Percentiles rank a stretch among this genome's conserved stretches.
Evolutionary conservation across 768 basidiomycete species (phyloP).

Genomic region (Tricholoma terreum): DNA sequence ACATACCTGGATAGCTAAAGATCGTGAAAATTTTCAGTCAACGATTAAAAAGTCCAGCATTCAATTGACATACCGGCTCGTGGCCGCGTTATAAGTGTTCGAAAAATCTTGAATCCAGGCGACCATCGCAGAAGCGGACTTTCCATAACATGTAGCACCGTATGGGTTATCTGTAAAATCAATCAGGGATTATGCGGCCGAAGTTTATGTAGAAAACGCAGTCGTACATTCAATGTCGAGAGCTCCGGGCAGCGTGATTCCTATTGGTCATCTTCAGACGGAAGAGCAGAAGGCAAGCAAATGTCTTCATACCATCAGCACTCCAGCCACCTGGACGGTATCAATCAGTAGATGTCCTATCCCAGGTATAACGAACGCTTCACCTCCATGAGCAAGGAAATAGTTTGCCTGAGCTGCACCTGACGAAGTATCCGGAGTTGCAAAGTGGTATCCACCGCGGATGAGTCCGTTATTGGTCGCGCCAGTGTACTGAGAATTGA

Average conservation of each 20-base stretch:
- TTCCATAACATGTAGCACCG: conserved; percentile 52
- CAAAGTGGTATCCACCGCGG: conserved; percentile 44
- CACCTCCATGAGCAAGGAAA: conserved; percentile 57
- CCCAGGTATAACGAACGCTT: conserved; percentile 30
- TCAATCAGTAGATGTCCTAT: neutral
- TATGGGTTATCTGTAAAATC: conserved; percentile 45
- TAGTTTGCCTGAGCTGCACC: conserved; percentile 59
- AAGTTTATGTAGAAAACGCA: neutral
- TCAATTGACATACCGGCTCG: conserved; percentile 37
- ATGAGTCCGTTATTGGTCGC: conserved; percentile 56
- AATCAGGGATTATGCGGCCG: neutral
- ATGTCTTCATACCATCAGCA: conserved; percentile 13
- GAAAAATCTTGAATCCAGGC: conserved; percentile 63
- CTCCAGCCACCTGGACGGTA: conserved; percentile 18
- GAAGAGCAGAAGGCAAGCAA: neutral
- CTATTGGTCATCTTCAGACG: neutral
- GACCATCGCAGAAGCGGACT: conserved; percentile 55
- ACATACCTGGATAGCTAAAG: conserved; percentile 39
- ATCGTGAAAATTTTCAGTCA: neutral
- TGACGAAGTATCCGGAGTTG: conserved; percentile 48
- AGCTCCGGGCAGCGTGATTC: conserved; percentile 59
- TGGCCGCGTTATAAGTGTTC: conserved; percentile 48
- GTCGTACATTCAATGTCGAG: conserved; percentile 59
- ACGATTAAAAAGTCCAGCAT: neutral
- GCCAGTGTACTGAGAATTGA: conserved; percentile 50